Conservation (phyloP, 2,329 filamentous ascomycete species). For the Chrysoporthe cubensis region DNA sequence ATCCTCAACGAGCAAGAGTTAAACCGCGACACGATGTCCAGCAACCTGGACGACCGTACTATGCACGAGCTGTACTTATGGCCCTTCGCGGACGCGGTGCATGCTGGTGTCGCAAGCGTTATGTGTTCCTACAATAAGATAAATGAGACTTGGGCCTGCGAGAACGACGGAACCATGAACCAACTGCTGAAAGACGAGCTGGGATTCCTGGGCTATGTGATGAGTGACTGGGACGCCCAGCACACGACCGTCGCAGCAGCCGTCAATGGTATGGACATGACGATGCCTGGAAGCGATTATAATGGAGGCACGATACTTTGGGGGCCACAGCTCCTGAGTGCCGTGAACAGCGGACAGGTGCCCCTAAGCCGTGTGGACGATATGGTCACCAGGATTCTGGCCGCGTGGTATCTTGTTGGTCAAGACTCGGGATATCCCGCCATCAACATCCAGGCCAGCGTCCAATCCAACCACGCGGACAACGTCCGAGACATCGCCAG, state of each 20-base stretch:
- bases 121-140: conserved; percentile 79
- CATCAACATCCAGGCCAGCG: conserved; percentile 58
- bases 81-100: conserved; percentile 72
- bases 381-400: conserved; percentile 67
- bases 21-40: conserved; percentile 56
- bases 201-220: conserved; percentile 68
- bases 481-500: conserved; percentile 61
- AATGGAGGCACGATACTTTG: conserved; percentile 58
- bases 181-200: conserved; percentile 70
- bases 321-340: conserved; percentile 56
- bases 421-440: conserved; percentile 56
- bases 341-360: conserved; percentile 62
- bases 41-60: conserved; percentile 66
- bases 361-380: conserved; percentile 66
- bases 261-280: conserved; percentile 76
- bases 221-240: conserved; percentile 75
- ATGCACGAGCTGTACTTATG: conserved; percentile 70
- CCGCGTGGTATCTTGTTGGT: conserved; percentile 62
- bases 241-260: conserved; percentile 70
- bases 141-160: conserved; percentile 70
- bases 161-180: conserved; percentile 64
- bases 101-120: conserved; percentile 65
- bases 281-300: conserved; percentile 73
- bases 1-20: conserved; percentile 73
- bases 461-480: conserved; percentile 63